Base-by-base conservation (phyloP, 2,329 filamentous ascomycete species). In the Hyphodiscus sp. region DNA sequence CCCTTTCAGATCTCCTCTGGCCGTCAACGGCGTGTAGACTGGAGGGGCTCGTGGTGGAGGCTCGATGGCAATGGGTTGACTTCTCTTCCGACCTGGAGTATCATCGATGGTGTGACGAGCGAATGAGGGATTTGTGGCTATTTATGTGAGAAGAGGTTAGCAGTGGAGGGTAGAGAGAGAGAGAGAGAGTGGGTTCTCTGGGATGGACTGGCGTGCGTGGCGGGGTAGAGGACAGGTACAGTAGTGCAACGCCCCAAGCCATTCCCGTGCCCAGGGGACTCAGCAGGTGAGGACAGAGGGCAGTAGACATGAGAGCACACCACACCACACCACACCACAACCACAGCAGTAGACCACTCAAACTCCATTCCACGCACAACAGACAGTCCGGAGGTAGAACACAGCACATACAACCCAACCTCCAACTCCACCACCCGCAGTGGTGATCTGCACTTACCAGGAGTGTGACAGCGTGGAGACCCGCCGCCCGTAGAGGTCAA, bases 1-100 rank as follows among this genome's bases (percentile, higher is more conserved):
- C 81, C 80, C 80, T 64, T 73, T 74, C 48, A 80, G 63, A 65
- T 84, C 81, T 50, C 81, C 81, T 51, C 81, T 73, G 45, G 77
- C 81, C 23, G 80, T 81, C 20, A 84, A 67, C 4, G 65, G 65
- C 18, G 64, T 66, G 38, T 65, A 57, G 74, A 76, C 58, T 71
- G 73, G 19, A 74, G 74, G 20, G 73, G 78, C 61, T 71, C 70
- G 45, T 69, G 64, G 47, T 71, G 69, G 71, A 65, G 55, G 68
- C 68, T 69, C 73, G 56, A 72, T 83, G 42, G 75, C 70, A 60
- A 83, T 81, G 48, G 81, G 80, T 41, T 70, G 70, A 62, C 72
- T 77, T 62, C 64, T 60, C 54, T 65, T 64, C 48, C 58, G 52
- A 11, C 56, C 52, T 10, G 61, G 61, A 10, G 61, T 63, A 13